Evolutionary conservation across 495 filamentous ascomycete species (phyloP).

Genomic region (Cercophora newfieldiana): DNA sequence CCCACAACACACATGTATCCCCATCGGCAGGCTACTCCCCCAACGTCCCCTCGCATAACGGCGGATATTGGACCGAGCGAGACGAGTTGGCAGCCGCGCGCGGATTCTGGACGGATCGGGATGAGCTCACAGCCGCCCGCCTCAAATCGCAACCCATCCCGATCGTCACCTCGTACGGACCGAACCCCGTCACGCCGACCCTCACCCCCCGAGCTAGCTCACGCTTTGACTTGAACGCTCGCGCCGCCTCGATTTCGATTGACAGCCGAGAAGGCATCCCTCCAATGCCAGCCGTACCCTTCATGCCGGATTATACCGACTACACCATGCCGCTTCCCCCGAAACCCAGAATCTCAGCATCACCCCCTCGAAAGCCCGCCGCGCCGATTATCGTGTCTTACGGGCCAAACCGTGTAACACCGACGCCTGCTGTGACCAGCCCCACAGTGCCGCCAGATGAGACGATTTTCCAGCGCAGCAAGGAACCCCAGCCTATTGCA

Average conservation of each 20-base stretch:
- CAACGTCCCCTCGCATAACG: slow-evolving; percentile 14
- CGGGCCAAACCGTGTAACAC: slow-evolving; percentile 36
- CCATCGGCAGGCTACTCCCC: slow-evolving; percentile 28
- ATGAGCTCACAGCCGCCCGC: slow-evolving; percentile 35
- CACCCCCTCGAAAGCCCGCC: slow-evolving; percentile 23
- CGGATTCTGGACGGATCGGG: slow-evolving; percentile 27
- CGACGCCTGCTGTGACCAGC: slow-evolving; percentile 28
- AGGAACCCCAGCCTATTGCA: background rate
- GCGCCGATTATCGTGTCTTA: slow-evolving; percentile 32
- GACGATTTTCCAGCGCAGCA: slow-evolving; percentile 22
- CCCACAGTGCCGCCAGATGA: slow-evolving; percentile 36
- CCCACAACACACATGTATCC: slow-evolving; percentile 7
- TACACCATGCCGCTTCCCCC: slow-evolving; percentile 22
- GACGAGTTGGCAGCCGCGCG: slow-evolving; percentile 36
- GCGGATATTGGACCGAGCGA: slow-evolving; percentile 26
- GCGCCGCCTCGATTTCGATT: slow-evolving; percentile 22
- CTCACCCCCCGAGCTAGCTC: slow-evolving; percentile 28
- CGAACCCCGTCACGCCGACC: slow-evolving; percentile 38
- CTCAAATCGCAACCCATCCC: slow-evolving; percentile 28
- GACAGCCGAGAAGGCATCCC: slow-evolving; percentile 23
- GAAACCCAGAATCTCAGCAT: slow-evolving; percentile 11
- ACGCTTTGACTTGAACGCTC: slow-evolving; percentile 20
- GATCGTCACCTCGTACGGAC: slow-evolving; percentile 33
- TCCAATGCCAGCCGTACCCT: slow-evolving; percentile 22
- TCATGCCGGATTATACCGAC: slow-evolving; percentile 27